Evolutionary conservation across 2,329 filamentous ascomycete species (phyloP), one percentile per base, ranked within the genome.

Genomic region (Penicillium sp.): DNA sequence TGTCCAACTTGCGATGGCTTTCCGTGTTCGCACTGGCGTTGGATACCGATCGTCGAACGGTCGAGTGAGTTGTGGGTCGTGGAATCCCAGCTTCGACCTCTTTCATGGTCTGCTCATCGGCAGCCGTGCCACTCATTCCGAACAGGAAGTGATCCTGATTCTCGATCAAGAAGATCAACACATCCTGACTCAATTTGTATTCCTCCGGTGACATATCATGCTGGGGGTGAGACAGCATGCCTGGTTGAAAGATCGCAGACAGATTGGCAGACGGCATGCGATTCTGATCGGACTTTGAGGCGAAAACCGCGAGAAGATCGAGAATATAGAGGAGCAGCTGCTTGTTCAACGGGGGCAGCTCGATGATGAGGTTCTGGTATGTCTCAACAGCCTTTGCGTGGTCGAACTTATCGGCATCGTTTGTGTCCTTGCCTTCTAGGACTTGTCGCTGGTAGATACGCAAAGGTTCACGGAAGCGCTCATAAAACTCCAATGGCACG

Each of bases 91-190:
- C 90, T 69, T 92, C 87, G 38, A 87, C 80, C 59, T 87, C 84
- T 67, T 84, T 83, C 49, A 86, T 81, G 8, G 85, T 87, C 59
- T 85, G 87, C 70, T 95, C 91, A 70, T 97, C 92, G n/a, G 92
- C 90, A n/a, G 87, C 92, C n/a, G 92, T 97, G 44, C 94, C 94
- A 71, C 92, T 91, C 94, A 99, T 99, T 54, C 94, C 94, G 63
- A 99, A 95, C 63, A 99, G 80, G 80, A 99, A 99, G 75, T 96
- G 91, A 70, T 99, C 94, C 73, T 99, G 94, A 68, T 99, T 96
- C 71, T 97, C 92, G 64, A 99, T 99, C 65, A 99, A 79, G 75
- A 99, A 99, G 50, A 99, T 96, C 62, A 99, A 83, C 21, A 99
- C 93, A 68, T 94, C 93, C 80, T 99, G 94, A 71, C 95, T 97